Evolutionary conservation across 768 basidiomycete genomes (phyloP).

Genomic region (Suillus luteus): DNA sequence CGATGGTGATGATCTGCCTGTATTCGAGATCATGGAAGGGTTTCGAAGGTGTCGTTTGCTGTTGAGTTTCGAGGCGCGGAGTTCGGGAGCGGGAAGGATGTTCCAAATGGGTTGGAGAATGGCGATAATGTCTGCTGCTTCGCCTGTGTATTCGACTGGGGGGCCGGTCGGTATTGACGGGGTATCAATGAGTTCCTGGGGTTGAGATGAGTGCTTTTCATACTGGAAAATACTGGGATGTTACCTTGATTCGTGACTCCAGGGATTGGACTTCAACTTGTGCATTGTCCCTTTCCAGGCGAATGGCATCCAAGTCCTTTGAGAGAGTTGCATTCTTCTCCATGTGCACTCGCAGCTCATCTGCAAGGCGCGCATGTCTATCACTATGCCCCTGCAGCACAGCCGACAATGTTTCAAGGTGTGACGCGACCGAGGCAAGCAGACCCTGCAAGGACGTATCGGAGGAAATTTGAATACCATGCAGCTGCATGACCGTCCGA

Average conservation of each 20-base stretch:
- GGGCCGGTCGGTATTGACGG: constrained; percentile 29
- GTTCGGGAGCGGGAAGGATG: constrained; percentile 81
- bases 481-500: constrained; percentile 52
- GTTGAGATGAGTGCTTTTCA: constrained; percentile 13
- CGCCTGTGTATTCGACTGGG: constrained; percentile 38
- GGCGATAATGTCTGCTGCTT: constrained; percentile 57
- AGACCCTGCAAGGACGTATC: constrained; percentile 53
- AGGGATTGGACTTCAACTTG: constrained; percentile 42
- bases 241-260: constrained; percentile 43
- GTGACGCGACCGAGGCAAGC: constrained; percentile 48
- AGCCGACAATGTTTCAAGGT: constrained; percentile 50
- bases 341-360: constrained; percentile 46
- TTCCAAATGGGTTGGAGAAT: constrained; percentile 77
- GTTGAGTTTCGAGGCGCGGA: constrained; percentile 66
- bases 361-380: constrained; percentile 48
- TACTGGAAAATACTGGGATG: background rate
- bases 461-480: constrained; percentile 52
- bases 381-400: constrained; percentile 45
- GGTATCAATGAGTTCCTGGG: constrained; percentile 24
- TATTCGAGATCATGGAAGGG: constrained; percentile 42
- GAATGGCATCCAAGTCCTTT: constrained; percentile 55
- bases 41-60: constrained; percentile 51
- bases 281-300: constrained; percentile 53
- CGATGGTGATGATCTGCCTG: constrained; percentile 24
- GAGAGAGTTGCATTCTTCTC: constrained; percentile 50